Evolutionary conservation across 148 eudicot genomes (phyloP).

Genomic region (Oxyria digyna): DNA sequence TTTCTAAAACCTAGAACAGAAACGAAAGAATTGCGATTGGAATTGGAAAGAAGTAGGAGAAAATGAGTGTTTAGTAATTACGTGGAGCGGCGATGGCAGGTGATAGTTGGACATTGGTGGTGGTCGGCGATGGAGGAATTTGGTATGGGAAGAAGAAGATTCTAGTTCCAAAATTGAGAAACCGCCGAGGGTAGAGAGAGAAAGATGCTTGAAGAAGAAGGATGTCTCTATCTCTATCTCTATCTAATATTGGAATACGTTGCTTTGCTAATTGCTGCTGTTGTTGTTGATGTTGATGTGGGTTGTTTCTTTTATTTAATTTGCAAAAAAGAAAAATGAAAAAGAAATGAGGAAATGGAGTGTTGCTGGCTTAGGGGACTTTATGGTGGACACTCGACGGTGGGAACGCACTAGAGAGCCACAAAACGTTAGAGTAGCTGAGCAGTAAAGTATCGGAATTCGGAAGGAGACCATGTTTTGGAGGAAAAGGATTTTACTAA

Average conservation of each 20-base stretch:
- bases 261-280: too few relatives aligned
- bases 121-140: slow-evolving; percentile 12
- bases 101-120: not conserved
- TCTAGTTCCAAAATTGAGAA: slow-evolving; percentile 3
- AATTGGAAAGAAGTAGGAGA: not conserved
- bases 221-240: not conserved
- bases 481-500: not conserved
- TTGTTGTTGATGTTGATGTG: slow-evolving; percentile 1
- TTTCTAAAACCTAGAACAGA: not conserved
- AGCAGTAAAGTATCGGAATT: slow-evolving; percentile 42
- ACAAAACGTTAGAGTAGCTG: slow-evolving; percentile 28
- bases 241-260: too few relatives aligned
- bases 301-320: not conserved
- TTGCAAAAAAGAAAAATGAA: too few relatives aligned
- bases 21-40: not conserved
- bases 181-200: slow-evolving; percentile 1
- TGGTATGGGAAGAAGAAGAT: not conserved
- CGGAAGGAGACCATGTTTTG: not conserved
- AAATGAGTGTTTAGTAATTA: not conserved
- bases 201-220: slow-evolving; percentile 2
- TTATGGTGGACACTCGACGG: slow-evolving; percentile 1
- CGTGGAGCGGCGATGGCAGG: not conserved
- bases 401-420: slow-evolving; percentile 12
- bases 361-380: not conserved
- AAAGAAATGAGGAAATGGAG: not conserved